A percentile compares a stretch with the other conserved stretches of the same genome.
These are phyloP conservation scores for Dendrocalamus latiflorus DNA, from an alignment of 202 grass and related monocot genomes.

Conservation along the genomic window DNA sequence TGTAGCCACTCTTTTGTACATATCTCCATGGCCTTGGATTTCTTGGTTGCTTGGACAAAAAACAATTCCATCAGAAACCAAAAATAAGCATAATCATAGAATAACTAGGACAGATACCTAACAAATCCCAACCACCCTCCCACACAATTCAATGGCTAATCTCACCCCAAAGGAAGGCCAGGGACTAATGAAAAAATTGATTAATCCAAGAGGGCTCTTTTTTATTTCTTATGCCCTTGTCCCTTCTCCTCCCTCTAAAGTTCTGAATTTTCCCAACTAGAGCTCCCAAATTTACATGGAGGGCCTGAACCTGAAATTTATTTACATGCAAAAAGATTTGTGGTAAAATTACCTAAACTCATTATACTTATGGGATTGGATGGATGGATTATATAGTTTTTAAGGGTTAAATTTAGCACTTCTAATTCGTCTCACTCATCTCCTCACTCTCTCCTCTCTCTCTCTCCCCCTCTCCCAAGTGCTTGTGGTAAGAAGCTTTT, in stretches of 20 bases:
- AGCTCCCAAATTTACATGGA: slow-evolving; percentile 52
- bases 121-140: slow-evolving; percentile 40
- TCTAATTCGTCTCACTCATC: slow-evolving; percentile 40
- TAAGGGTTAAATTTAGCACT: slow-evolving; percentile 45
- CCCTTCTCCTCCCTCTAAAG: slow-evolving; percentile 24
- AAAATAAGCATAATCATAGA: slow-evolving; percentile 36
- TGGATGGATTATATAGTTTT: slow-evolving; percentile 41
- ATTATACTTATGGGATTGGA: slow-evolving; percentile 29
- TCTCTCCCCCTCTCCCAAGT: not conserved
- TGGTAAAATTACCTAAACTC: slow-evolving; percentile 54
- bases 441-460: too few relatives aligned
- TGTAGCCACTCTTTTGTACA: slow-evolving; percentile 62
- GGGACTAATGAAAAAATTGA: slow-evolving; percentile 15
- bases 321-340: slow-evolving; percentile 60
- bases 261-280: slow-evolving; percentile 26
- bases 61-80: slow-evolving; percentile 52
- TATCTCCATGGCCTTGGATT: slow-evolving; percentile 49
- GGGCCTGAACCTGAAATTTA: slow-evolving; percentile 47
- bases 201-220: slow-evolving; percentile 14
- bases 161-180: slow-evolving; percentile 1
- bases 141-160: slow-evolving; percentile 43
- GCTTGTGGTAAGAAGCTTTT: slow-evolving; percentile 20
- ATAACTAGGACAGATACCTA: slow-evolving; percentile 55
- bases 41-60: slow-evolving; percentile 62
- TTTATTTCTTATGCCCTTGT: slow-evolving; percentile 22